Evolutionary conservation across 768 basidiomycete genomes (phyloP), one percentile per base, ranked within the genome.

Genomic region (Scleroderma bovista): DNA sequence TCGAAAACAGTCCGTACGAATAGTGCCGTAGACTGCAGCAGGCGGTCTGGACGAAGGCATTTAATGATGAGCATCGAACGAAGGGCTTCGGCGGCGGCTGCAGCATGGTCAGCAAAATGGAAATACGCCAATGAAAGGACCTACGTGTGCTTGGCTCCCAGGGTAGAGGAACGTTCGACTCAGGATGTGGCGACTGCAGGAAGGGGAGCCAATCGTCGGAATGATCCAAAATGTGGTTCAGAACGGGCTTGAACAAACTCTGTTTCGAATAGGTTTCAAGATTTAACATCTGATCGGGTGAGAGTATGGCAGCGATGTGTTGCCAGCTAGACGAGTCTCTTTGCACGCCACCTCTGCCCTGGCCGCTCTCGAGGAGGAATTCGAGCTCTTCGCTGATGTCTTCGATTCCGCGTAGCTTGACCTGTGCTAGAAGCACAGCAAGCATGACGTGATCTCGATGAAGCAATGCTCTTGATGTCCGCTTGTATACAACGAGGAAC

Each of bases 391-490:
- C 90, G 2, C 72, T 65, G 37, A 90, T 85, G 40, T 91, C 89
- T 61, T 89, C 88, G 15, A 81, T 60, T 16, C 87, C 85, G 39
- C 88, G 81, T 15, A 94, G 65, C 64, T 92, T 92, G 54, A 95
- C 85, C 62, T 95, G 93, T 0, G 92, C 86, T 26, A 99, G 77
- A 17, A 93, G 80, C 12, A 95, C 83, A 2, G 91, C 93, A 40
- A 98, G 79, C 75, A 96, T 86, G 36, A 94, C 75, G 53, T 94
- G 86, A 59, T 99, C 96, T 11, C 83, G 79, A 62, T 97, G 86
- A 16, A 98, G 78, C 19, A 99, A 72, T 1, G 94, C 87, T 31
- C 93, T 82, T 8, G 94, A 91, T 1, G 94, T 94, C 41, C 96
- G 79, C 66, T 80, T 83, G 71, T 88, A 97, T 19, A 93, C 83